Evolutionary conservation across 2,329 filamentous ascomycete species (phyloP).

Genomic region (Paracoccidioides brasiliensis): DNA sequence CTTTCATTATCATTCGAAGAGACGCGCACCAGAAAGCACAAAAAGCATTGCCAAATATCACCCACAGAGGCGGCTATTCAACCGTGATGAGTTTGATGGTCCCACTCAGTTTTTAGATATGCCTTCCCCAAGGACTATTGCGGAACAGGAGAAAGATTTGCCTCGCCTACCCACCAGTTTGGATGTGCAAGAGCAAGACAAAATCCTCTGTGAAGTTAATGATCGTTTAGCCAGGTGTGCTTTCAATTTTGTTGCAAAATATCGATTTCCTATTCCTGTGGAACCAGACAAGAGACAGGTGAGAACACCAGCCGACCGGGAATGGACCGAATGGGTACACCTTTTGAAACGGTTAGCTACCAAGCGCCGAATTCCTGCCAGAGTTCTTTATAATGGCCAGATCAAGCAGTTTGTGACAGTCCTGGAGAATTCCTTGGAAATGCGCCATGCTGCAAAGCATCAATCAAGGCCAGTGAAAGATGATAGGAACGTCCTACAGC

Average conservation of each 20-base stretch:
- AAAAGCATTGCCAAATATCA: constrained; percentile 24
- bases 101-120: constrained; percentile 69
- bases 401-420: constrained; percentile 87
- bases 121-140: constrained; percentile 56
- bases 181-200: constrained; percentile 71
- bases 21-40: constrained; percentile 20
- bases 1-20: constrained; percentile 24
- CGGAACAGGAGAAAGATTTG: constrained; percentile 65
- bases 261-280: constrained; percentile 77
- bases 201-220: constrained; percentile 66
- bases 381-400: constrained; percentile 75
- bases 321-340: constrained; percentile 90
- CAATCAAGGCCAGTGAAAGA: constrained; percentile 74
- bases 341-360: constrained; percentile 74
- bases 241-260: constrained; percentile 82
- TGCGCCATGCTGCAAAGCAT: constrained; percentile 74
- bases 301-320: constrained; percentile 60
- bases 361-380: constrained; percentile 70
- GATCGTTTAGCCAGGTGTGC: constrained; percentile 74
- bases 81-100: constrained; percentile 80
- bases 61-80: constrained; percentile 53
- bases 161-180: constrained; percentile 73
- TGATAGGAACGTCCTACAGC: constrained; percentile 75
- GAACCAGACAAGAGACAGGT: constrained; percentile 70
- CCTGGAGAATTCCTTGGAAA: constrained; percentile 75